Conservation (phyloP, 2,329 filamentous ascomycete genomes). For the Microdochium paspali region DNA sequence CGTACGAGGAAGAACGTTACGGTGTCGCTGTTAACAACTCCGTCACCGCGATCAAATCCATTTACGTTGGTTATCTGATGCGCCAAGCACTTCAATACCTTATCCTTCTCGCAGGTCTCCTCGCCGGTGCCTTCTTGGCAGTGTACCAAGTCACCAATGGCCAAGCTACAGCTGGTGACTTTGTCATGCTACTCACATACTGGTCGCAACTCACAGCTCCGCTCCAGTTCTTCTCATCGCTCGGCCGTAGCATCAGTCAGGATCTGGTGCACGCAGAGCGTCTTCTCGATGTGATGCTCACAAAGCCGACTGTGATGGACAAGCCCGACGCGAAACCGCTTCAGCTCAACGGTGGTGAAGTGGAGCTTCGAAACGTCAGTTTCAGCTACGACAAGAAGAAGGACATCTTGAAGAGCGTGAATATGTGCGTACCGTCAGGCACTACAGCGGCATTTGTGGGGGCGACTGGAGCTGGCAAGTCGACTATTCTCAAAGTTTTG, state of each 20-base stretch:
- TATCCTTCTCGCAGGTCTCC: conserved; percentile 59
- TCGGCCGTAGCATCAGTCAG: conserved; percentile 46
- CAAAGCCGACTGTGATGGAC: conserved; percentile 44
- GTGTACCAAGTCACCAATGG: conserved; percentile 58
- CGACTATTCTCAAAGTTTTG: conserved; percentile 37
- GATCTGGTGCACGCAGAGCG: conserved; percentile 49
- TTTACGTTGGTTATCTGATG: conserved; percentile 35
- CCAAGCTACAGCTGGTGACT: conserved; percentile 53
- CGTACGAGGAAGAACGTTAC: conserved; percentile 46
- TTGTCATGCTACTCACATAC: conserved; percentile 63
- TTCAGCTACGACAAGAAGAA: conserved; percentile 54
- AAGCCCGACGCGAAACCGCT: conserved; percentile 39
- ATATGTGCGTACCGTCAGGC: conserved; percentile 38
- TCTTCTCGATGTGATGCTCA: conserved; percentile 48
- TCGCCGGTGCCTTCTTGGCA: conserved; percentile 51
- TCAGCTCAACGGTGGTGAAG: conserved; percentile 39
- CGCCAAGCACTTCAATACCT: conserved; percentile 48
- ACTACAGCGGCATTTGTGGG: conserved; percentile 52
- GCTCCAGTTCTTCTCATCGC: conserved; percentile 56
- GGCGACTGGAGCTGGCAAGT: conserved; percentile 46
- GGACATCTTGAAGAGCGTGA: conserved; percentile 44
- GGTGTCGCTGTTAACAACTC: conserved; percentile 35
- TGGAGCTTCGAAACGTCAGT: conserved; percentile 43
- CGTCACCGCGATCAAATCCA: conserved; percentile 24
- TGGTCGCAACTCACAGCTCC: conserved; percentile 65